These are phyloP conservation scores for Pythium aristosporum DNA, from an alignment of 352 stramenopile species.

Conservation along the genomic window DNA sequence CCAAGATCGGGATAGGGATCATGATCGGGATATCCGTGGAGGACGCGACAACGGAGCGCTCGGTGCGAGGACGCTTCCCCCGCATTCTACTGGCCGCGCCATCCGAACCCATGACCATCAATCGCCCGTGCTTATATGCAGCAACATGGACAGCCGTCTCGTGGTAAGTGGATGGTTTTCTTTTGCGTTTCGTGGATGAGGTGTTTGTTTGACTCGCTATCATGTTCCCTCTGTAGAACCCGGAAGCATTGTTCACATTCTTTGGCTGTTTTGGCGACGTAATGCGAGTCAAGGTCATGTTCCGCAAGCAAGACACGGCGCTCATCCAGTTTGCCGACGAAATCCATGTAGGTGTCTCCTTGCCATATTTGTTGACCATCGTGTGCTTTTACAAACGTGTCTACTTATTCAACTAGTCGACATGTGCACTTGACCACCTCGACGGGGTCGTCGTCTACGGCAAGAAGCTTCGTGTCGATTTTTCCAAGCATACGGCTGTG, in stretches of 20 bases:
- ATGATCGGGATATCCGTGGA: neutral
- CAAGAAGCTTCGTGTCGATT: conserved; percentile 82
- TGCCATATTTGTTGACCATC: neutral
- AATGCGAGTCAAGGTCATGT: conserved; percentile 86
- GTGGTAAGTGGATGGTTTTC: conserved; percentile 37
- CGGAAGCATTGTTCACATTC: conserved; percentile 72
- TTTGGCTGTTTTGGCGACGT: conserved; percentile 86
- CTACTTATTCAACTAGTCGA: conserved; percentile 37
- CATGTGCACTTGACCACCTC: conserved; percentile 72
- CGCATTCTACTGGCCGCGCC: conserved; percentile 63
- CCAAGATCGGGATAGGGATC: neutral
- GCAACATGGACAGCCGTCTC: conserved; percentile 69
- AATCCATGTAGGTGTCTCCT: conserved; percentile 48
- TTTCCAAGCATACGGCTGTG: conserved; percentile 77
- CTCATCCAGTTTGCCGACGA: conserved; percentile 81
- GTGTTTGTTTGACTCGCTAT: neutral
- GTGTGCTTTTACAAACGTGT: neutral
- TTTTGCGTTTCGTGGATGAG: neutral
- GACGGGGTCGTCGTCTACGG: conserved; percentile 73
- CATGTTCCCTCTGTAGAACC: conserved; percentile 33
- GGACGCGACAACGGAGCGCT: neutral
- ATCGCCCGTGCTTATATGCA: conserved; percentile 81
- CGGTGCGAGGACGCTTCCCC: conserved; percentile 28
- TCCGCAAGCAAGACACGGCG: conserved; percentile 79
- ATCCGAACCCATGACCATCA: conserved; percentile 53